Evolutionary conservation across 805 yeast genomes (phyloP), one percentile per base, ranked within the genome.

Genomic region (Schwanniomyces sp.): DNA sequence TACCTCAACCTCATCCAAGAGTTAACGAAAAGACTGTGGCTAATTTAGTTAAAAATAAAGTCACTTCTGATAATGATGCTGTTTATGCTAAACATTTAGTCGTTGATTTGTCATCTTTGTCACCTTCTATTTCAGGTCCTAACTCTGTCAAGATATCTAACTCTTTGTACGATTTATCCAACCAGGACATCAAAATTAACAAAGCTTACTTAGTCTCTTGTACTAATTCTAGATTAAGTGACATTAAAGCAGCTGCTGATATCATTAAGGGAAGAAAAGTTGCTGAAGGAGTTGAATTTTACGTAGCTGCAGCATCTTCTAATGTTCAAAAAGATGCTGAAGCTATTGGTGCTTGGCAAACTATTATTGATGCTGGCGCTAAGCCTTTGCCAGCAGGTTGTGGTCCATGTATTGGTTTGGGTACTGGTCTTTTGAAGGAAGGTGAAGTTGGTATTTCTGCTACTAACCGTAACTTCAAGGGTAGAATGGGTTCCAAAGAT

Each of bases 361-460:
- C 82, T 17, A 77, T 94, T 49, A 61, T 94, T 41, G 92, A 85
- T 47, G 96, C 98, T 8, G 99, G 99, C 45, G 96, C 97, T 50
- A 88, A 74, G 58, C 89, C 97, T 30, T 80, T 94, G 57, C 98
- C 98, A 17, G 96, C 99, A 12, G 99, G 99, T 18, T 94, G 99
- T 74, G 99, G 99, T 40, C 99, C 99, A 21, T 94, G 99, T 75
- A 94, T 94, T 63, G 99, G 99, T 32, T 76, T 94, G 47, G 99
- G 99, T 47, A 79, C 95, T 26, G 99, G 99, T 43, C 75, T 94
- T 54, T 75, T 94, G 56, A 85, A 94, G 69, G 92, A 89, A 30
- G 99, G 99, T 40, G 98, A 94, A 69, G 96, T 94, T 49, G 99
- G 99, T 54, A 94, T 94, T 60, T 88, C 96, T 54, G 99, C 99